phyloP scores from a whole-genome alignment of 2,329 filamentous ascomycete species.

The Sporothrix protearum region DNA sequence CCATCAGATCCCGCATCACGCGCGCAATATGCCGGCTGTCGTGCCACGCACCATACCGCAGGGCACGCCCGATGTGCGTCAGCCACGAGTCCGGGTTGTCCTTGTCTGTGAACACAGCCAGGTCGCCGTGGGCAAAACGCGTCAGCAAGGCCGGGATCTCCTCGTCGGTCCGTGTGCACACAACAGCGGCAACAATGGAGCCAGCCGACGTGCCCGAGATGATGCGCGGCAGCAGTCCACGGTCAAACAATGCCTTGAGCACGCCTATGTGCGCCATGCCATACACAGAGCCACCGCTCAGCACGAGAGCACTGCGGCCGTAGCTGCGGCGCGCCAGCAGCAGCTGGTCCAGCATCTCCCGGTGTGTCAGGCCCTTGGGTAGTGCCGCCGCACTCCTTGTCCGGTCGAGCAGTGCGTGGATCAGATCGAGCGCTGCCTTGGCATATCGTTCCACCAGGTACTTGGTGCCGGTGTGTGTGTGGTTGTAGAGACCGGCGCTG shows the following conservation, averaged over 20 bases:
- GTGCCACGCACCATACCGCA: constrained; percentile 80
- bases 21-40: constrained; percentile 77
- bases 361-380: constrained; percentile 55
- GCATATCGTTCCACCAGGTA: constrained; percentile 83
- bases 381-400: constrained; percentile 45
- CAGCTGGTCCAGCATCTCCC: constrained; percentile 62
- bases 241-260: constrained; percentile 73
- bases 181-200: constrained; percentile 77
- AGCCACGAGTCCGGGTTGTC: constrained; percentile 58
- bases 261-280: constrained; percentile 92
- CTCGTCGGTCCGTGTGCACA: constrained; percentile 73
- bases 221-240: constrained; percentile 73
- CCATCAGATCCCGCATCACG: constrained; percentile 76
- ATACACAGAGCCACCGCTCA: constrained; percentile 84
- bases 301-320: constrained; percentile 74
- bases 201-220: constrained; percentile 85
- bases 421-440: constrained; percentile 69
- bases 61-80: constrained; percentile 65
- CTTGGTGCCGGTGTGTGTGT: constrained; percentile 84
- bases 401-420: constrained; percentile 64
- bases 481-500: constrained; percentile 74
- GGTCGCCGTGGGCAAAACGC: constrained; percentile 72
- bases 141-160: constrained; percentile 68
- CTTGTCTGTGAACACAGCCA: constrained; percentile 72
- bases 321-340: constrained; percentile 73